Evolutionary conservation across 2,329 filamentous ascomycete genomes (phyloP), one percentile per base, ranked within the genome.

Genomic region (Epichloe glyceriae): DNA sequence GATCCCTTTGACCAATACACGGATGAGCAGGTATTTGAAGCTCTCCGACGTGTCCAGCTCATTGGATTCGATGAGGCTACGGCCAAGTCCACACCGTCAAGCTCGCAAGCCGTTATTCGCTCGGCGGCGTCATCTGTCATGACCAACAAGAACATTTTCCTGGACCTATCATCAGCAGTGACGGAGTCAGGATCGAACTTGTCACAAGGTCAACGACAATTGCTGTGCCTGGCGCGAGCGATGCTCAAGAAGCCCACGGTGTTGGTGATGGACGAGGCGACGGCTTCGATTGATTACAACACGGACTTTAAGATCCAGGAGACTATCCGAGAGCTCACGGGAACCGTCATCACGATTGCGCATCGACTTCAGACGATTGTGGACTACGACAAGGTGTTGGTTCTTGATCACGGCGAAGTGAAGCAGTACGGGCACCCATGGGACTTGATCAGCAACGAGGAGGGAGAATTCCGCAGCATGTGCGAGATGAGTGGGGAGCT

Each of bases 251-350:
- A 81, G 35, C 90, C 93, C 0, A 90, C 86, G 56, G 89, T 98
- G 2, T 74, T 98, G n/a, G 85, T 98, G 62, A 97, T 98, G 93
- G 93, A 98, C 67, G 93, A 98, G 72, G 93, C 93, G 0, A 98
- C 93, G 0, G 93, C 93, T 0, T 95, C 88, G 0, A 97, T 98
- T 62, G 93, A 98, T 70, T 97, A 97, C 68, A 85, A 83, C 5
- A 98, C 93, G 2, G 93, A 98, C 62, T 77, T 84, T 47, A 96
- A 95, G 71, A 97, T 98, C 58, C 93, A 98, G 68, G 88, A 88
- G 60, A 97, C 93, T 0, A 90, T 98, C 54, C 85, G 89, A n/a
- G 86, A 95, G 66, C 78, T 97, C 59, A 85, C 83, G 57, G 88
- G 89, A 65, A 98, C 93, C 0, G 95, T 94, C 53, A 87, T 97